Evolutionary conservation across 176 grass and related monocot species (phyloP).

Genomic region (Musa troglodytarum): DNA sequence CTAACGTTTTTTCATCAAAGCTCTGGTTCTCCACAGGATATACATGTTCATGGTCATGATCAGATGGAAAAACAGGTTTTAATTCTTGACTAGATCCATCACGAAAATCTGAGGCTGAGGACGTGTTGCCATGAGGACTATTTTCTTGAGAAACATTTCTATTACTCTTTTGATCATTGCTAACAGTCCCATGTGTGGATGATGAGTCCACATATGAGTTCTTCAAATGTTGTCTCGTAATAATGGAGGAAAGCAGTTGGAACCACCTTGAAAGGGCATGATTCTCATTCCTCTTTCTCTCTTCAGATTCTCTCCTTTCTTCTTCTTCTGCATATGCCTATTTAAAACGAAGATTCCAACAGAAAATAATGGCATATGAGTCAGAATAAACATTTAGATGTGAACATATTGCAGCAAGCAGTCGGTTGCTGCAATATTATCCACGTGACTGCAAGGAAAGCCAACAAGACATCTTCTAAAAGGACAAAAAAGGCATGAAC

Average conservation of each 20-base stretch:
- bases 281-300: slow-evolving; percentile 51
- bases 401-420: background rate
- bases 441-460: background rate
- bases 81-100: background rate
- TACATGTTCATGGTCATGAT: slow-evolving; percentile 55
- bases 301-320: slow-evolving; percentile 40
- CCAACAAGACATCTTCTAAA: no score
- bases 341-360: background rate
- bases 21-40: slow-evolving; percentile 54
- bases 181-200: slow-evolving; percentile 3
- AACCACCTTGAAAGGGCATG: slow-evolving; percentile 85
- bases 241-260: slow-evolving; percentile 74
- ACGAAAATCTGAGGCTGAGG: background rate
- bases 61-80: slow-evolving; percentile 11
- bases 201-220: slow-evolving; percentile 41
- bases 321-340: slow-evolving; percentile 76
- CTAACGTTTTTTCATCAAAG: slow-evolving; percentile 58
- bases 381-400: background rate
- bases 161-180: slow-evolving; percentile 3
- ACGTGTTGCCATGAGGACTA: background rate
- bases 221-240: slow-evolving; percentile 66
- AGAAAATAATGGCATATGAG: background rate
- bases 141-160: background rate
- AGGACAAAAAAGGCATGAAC: background rate
- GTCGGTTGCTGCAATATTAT: background rate